These are phyloP conservation scores for Venturia carpophila DNA, from an alignment of 2,329 filamentous ascomycete genomes.

Conservation along the genomic window DNA sequence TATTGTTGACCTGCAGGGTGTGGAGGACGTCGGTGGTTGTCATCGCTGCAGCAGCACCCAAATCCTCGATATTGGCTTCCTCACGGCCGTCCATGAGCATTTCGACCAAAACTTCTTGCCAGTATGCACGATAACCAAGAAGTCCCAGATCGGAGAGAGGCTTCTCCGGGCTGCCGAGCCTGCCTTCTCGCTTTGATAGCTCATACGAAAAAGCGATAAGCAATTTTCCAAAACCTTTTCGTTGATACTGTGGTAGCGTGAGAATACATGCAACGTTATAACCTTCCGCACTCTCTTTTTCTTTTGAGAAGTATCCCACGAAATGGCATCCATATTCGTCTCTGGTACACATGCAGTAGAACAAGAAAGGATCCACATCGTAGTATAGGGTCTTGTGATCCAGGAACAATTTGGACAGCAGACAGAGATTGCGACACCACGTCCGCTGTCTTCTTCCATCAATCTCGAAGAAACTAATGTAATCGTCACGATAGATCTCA, in stretches of 20 bases:
- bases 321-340: conserved; percentile 88
- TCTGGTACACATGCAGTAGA: conserved; percentile 93
- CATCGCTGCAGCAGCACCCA: conserved; percentile 78
- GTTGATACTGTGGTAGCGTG: conserved; percentile 90
- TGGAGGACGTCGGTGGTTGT: conserved; percentile 96
- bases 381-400: conserved; percentile 99
- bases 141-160: conserved; percentile 89
- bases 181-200: conserved; percentile 87
- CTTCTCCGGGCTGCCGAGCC: conserved; percentile 93
- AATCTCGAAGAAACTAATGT: conserved; percentile 94
- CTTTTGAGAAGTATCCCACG: conserved; percentile 99
- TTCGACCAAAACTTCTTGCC: conserved; percentile 91
- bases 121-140: conserved; percentile 91
- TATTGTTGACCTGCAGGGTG: conserved; percentile 85
- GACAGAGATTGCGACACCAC: conserved; percentile 92
- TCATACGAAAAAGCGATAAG: conserved; percentile 98
- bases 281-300: conserved; percentile 92
- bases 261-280: conserved; percentile 99
- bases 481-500: conserved; percentile 93
- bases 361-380: conserved; percentile 97
- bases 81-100: conserved; percentile 62
- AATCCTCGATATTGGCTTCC: conserved; percentile 75
- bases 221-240: conserved; percentile 85
- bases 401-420: conserved; percentile 91
- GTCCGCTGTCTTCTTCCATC: conserved; percentile 89